Conservation (phyloP, 371 early-diverging fungal species). For the Mycotypha africana region DNA sequence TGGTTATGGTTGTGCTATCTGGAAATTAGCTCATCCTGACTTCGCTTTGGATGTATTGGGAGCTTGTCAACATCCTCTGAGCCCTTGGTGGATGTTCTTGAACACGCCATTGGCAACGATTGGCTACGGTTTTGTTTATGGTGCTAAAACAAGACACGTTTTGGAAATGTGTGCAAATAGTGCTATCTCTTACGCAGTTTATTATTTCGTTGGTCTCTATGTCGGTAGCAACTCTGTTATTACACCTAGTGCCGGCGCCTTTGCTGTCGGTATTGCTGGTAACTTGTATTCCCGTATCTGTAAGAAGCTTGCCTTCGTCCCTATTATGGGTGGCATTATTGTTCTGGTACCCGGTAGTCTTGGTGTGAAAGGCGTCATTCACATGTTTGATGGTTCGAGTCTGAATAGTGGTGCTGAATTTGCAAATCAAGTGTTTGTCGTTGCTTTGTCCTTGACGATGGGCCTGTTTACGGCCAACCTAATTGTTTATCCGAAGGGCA, state of each 20-base stretch:
- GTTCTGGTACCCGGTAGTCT: conserved; percentile 37
- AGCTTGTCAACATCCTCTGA: conserved; percentile 20
- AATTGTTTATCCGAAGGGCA: conserved; percentile 28
- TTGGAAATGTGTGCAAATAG: conserved; percentile 19
- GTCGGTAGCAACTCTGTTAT: conserved; percentile 16
- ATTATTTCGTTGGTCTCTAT: conserved; percentile 24
- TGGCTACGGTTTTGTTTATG: conserved; percentile 25
- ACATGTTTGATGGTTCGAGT: conserved; percentile 30
- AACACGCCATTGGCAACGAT: conserved; percentile 20
- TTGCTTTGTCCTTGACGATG: conserved; percentile 30
- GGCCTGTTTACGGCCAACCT: conserved; percentile 33
- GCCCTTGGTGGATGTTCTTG: conserved; percentile 30
- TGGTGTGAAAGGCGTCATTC: conserved; percentile 31
- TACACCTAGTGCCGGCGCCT: conserved; percentile 32
- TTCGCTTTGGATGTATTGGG: conserved; percentile 5
- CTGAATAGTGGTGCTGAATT: conserved; percentile 13
- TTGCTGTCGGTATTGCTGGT: conserved; percentile 27
- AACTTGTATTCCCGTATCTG: conserved; percentile 26
- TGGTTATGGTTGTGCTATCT: conserved; percentile 53
- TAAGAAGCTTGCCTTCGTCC: conserved; percentile 28
- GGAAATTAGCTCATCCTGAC: conserved; percentile 19
- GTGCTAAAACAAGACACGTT: conserved; percentile 21
- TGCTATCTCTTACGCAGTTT: conserved; percentile 23
- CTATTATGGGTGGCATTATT: conserved; percentile 31
- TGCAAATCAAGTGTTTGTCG: conserved; percentile 30